phyloP scores from a whole-genome alignment of 306 rosid species.

The Quercus dentata region DNA sequence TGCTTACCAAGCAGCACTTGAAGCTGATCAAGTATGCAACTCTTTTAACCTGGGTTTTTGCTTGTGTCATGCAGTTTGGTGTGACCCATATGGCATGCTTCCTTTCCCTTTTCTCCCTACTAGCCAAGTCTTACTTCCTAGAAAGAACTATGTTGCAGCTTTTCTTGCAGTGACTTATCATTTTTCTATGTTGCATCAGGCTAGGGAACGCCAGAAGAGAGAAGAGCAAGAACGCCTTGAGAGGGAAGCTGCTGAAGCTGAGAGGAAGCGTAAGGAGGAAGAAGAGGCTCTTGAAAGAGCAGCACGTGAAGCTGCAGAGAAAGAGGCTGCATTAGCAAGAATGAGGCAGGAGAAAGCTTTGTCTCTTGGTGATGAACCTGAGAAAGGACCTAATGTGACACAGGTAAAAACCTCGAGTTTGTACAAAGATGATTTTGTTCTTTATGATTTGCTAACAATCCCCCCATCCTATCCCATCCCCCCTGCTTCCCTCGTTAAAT shows the following conservation, averaged over 20 bases:
- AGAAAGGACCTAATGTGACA: slow-evolving; percentile 87
- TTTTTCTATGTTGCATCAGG: slow-evolving; percentile 42
- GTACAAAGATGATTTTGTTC: slow-evolving; percentile 7
- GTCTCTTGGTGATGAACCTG: slow-evolving; percentile 92
- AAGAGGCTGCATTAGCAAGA: slow-evolving; percentile 75
- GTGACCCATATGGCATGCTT: slow-evolving; percentile 4
- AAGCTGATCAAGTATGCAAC: slow-evolving; percentile 92
- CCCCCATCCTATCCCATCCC: too few relatives aligned
- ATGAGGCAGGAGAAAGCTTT: slow-evolving; percentile 73
- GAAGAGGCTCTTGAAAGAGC: slow-evolving; percentile 91
- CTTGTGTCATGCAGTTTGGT: neutral
- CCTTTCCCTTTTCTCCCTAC: slow-evolving; percentile 6
- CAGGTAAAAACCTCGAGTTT: slow-evolving; percentile 45
- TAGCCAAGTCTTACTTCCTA: slow-evolving; percentile 8
- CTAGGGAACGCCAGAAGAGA: slow-evolving; percentile 85
- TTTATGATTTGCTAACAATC: slow-evolving; percentile 1
- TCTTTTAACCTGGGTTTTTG: slow-evolving; percentile 1
- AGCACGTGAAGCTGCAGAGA: slow-evolving; percentile 85
- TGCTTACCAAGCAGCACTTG: slow-evolving; percentile 95
- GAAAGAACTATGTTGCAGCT: slow-evolving; percentile 9
- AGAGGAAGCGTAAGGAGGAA: slow-evolving; percentile 78
- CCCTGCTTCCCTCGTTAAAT: neutral
- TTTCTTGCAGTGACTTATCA: slow-evolving; percentile 21
- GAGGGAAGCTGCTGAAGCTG: slow-evolving; percentile 98
- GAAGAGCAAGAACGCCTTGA: slow-evolving; percentile 92